Percentiles rank a stretch among this genome's conserved stretches.
Conservation (phyloP, 1,284 basidiomycete species). For the Pisolithus thermaeus region DNA sequence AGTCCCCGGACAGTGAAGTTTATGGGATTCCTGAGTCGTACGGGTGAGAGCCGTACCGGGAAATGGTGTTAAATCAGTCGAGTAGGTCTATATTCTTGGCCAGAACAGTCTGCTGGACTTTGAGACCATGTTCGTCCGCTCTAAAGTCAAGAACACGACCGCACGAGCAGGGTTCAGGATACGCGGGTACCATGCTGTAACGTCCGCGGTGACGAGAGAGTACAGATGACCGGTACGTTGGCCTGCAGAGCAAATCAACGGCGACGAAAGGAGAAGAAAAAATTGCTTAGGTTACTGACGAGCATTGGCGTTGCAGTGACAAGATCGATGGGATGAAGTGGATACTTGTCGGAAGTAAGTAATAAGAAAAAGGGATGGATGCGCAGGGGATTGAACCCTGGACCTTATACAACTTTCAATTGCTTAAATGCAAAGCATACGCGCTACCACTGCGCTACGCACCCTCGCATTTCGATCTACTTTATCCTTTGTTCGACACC, state of each 20-base stretch:
- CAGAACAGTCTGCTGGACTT: constrained; percentile 82
- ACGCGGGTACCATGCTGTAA: constrained; percentile 70
- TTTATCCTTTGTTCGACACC: neutral
- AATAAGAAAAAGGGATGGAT: constrained; percentile 19
- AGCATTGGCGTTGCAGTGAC: constrained; percentile 47
- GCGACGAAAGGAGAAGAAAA: neutral
- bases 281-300: constrained; percentile 35
- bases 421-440: constrained; percentile 27
- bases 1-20: constrained; percentile 64
- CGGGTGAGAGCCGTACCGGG: constrained; percentile 74
- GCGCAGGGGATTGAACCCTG: constrained; percentile 32
- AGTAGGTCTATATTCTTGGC: constrained; percentile 47
- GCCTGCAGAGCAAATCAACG: constrained; percentile 30
- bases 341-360: no score
- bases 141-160: constrained; percentile 72
- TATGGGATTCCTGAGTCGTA: constrained; percentile 70
- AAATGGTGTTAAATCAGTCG: constrained; percentile 67
- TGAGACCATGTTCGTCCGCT: constrained; percentile 92
- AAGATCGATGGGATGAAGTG: no score
- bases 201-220: constrained; percentile 71
- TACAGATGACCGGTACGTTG: constrained; percentile 85
- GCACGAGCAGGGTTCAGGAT: constrained; percentile 47
- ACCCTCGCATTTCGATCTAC: constrained; percentile 10
- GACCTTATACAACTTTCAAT: constrained; percentile 26
- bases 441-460: constrained; percentile 34